Evolutionary conservation across 208 protist species (phyloP).

Genomic region (Wallacemonas sp.): DNA sequence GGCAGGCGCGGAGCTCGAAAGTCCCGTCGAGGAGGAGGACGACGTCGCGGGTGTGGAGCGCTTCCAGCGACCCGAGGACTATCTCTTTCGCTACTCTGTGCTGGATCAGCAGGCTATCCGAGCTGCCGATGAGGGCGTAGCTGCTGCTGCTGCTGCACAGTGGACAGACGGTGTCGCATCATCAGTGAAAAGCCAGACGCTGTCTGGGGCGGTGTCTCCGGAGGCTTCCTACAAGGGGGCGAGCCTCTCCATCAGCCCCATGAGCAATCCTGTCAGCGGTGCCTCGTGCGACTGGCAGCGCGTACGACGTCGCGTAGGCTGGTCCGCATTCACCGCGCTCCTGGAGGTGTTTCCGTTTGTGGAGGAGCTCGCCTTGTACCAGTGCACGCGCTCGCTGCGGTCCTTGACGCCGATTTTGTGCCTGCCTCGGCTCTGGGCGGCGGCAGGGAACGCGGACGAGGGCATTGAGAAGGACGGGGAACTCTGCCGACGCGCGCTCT

Average conservation of each 20-base stretch:
- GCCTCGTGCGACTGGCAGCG: background rate
- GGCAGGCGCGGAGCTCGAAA: background rate
- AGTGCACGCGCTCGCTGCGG: constrained; percentile 2
- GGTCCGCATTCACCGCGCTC: background rate
- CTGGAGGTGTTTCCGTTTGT: constrained; percentile 3
- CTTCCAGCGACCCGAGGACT: background rate
- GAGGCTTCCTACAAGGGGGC: background rate
- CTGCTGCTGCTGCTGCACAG: background rate
- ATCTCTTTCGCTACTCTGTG: background rate
- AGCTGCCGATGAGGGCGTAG: background rate
- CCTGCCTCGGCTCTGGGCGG: constrained; percentile 4
- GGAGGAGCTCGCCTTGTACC: background rate
- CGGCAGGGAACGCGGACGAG: background rate
- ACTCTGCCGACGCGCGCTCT: background rate
- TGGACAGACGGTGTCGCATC: no score
- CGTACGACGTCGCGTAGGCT: background rate
- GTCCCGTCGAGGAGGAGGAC: background rate
- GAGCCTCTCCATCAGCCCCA: background rate
- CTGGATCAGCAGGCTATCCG: background rate
- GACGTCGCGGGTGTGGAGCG: background rate
- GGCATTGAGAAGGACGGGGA: background rate
- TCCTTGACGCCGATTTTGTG: constrained; percentile 9
- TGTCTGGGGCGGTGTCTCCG: no score
- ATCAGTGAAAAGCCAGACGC: no score
- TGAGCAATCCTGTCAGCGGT: background rate